phyloP scores from a whole-genome alignment of 176 grass and related monocot genomes.

The Chrysopogon serrulatus region DNA sequence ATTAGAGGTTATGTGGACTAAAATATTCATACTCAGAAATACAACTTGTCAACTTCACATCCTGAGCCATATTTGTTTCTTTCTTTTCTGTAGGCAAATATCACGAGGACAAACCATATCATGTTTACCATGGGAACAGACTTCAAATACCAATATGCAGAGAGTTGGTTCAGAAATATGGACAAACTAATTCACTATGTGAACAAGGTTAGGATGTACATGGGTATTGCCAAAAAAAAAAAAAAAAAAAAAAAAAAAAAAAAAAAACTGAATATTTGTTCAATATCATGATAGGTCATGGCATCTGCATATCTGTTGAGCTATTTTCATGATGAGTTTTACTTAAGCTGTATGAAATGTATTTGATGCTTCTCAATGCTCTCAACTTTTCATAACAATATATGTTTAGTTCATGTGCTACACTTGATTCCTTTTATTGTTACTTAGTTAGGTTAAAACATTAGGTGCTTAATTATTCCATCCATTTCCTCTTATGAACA shows the following conservation, averaged over 20 bases:
- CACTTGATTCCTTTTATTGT: constrained; percentile 9
- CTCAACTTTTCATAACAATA: background rate
- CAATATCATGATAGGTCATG: background rate
- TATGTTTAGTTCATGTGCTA: background rate
- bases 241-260: too few relatives aligned
- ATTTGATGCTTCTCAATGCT: background rate
- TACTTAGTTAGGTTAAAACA: background rate
- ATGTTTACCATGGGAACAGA: constrained; percentile 99
- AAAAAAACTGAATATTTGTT: background rate
- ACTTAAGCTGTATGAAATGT: constrained; percentile 11
- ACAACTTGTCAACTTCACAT: background rate
- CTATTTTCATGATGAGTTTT: background rate
- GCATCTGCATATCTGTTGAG: background rate
- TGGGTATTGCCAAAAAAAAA: background rate
- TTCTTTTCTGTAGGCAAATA: constrained; percentile 66
- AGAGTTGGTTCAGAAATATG: constrained; percentile 94
- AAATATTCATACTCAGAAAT: constrained; percentile 22
- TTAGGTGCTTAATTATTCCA: background rate
- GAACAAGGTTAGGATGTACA: constrained; percentile 69
- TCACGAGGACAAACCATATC: constrained; percentile 94
- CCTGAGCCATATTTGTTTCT: constrained; percentile 17
- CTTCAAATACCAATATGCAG: constrained; percentile 98
- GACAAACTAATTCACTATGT: constrained; percentile 98
- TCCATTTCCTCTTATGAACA: background rate
- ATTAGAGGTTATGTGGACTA: background rate